Percentiles rank a stretch among this genome's conserved stretches.
Conservation (phyloP, 805 yeast genomes). For the Candida sphagnicola region DNA sequence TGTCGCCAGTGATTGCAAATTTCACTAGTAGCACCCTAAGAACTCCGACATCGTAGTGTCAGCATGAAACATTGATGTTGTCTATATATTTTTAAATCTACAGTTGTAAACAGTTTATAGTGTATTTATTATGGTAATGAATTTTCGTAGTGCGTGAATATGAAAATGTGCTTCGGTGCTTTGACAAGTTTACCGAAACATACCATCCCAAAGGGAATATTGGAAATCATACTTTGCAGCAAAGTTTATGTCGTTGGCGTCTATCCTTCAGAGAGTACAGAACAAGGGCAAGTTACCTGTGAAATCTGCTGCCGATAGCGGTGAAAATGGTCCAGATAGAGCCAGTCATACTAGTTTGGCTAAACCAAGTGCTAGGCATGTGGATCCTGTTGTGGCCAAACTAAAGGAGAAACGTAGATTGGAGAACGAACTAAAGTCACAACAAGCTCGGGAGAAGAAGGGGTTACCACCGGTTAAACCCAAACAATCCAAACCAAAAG, state of each 20-base stretch:
- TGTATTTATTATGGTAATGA: background rate
- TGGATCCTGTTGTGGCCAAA: constrained; percentile 68
- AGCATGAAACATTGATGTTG: background rate
- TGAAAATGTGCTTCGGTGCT: too few relatives aligned
- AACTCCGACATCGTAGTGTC: background rate
- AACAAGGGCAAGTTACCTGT: constrained; percentile 4
- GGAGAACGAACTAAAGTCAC: constrained; percentile 45
- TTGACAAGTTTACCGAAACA: too few relatives aligned
- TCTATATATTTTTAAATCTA: background rate
- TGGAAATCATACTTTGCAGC: too few relatives aligned
- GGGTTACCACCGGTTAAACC: constrained; percentile 26
- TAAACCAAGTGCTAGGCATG: constrained; percentile 1
- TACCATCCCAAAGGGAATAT: too few relatives aligned
- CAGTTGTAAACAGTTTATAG: background rate
- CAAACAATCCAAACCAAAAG: constrained; percentile 8
- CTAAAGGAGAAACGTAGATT: constrained; percentile 62
- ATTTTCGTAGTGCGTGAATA: too few relatives aligned
- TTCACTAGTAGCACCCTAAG: background rate
- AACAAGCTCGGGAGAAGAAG: constrained; percentile 28
- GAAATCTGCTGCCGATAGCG: background rate
- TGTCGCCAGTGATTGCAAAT: background rate
- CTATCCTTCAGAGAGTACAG: constrained; percentile 4
- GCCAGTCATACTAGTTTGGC: background rate
- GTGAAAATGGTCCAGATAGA: background rate
- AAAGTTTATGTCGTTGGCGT: constrained; percentile 4